Base-by-base conservation (phyloP, 495 filamentous ascomycete species). In the Aspergillus cristatus region DNA sequence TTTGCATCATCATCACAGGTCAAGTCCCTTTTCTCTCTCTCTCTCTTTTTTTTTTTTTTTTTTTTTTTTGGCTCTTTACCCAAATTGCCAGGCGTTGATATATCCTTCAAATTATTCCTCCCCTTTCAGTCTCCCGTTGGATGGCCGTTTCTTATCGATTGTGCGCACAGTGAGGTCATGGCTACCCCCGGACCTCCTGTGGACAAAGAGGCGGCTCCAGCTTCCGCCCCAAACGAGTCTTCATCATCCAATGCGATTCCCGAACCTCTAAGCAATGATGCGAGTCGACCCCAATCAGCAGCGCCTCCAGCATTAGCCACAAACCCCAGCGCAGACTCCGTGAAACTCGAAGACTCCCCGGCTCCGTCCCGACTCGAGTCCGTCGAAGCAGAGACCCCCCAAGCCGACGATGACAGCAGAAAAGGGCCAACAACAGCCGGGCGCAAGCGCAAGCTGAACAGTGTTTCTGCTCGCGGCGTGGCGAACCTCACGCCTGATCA, bases 401-500 rank as follows among this genome's bases (percentile, higher is more conserved):
- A 34, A 7, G 25, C 48, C 8, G 54, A 59, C 17, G 42, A 30
- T 26, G 18, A 34, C 31, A 47, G 54, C 28, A 50, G 46, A 22
- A 18, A 55, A 12, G 40, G 50, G 11, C 42, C 44, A 6, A 48
- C 54, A 8, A 55, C 50, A 34, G 60, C 57, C 15, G 48, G 62
- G 32, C 65, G 66, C 37, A 71, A 70, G 43, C 67, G 70, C 50
- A 71, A 70, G 39, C 46, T 68, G 37, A 67, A 63, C 37, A 66
- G 57, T 45, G 58, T 63, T 7, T 78, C 74, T n/a, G 72, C 75
- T 17, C 67, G 82, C 39, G 79, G 79, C 28, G 81, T 87, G 14
- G 77, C 79, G 36, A 84, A 79, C 41, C 72, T 86, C 43, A 82
- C 78, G 10, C 74, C 76, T n/a, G 71, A 78, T 16, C 81, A 86